Base-by-base conservation (phyloP, 441 rosid species). In the Rhodomyrtus psidioides region DNA sequence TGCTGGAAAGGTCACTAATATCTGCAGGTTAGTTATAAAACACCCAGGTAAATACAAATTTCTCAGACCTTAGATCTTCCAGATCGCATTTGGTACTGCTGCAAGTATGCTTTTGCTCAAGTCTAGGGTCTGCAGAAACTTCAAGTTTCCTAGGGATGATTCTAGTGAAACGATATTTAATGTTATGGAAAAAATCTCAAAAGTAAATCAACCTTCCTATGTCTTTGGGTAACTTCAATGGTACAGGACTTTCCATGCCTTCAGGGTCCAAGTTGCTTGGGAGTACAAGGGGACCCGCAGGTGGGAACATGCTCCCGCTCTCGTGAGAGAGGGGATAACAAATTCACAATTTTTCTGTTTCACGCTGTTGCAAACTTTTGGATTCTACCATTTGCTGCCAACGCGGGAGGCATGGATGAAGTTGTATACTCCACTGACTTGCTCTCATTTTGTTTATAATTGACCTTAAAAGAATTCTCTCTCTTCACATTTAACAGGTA, bases 1-100 rank as follows among this genome's bases (percentile, higher is more conserved):
- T 34, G 86, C 84, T 60, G 92, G 90, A 85, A 91, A 90, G 88
- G 90, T 89, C 39, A 88, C 90, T 8, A 84, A 85, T 34, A 91
- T 90, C 84, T 89, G 91, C 90, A 91, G 84, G 86, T 88, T 81
- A 65, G 30, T 81, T 84, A n/a, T 84, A 88, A 28, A 88, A 79
- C 84, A 81, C 83, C 83, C 85, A 14, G 88, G 87, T 46, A 90
- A 91, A 79, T 90, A 90, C 53, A 89, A 84, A 83, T 90, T 90
- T 59, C 93, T 88, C 81, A 88, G 84, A 30, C 87, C 75, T 39
- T 75, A 34, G 85, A 87, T 88, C 90, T 86, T 86, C 85, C 83
- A 46, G 51, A 83, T 42, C 55, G 57, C 88, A 74, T 86, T 75
- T 21, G 83, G 44, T 42, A 6, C 4, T 42, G 46, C 46, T 42